Conservation (phyloP, 2,329 filamentous ascomycete species). For the Sclerotinia glacialis region DNA sequence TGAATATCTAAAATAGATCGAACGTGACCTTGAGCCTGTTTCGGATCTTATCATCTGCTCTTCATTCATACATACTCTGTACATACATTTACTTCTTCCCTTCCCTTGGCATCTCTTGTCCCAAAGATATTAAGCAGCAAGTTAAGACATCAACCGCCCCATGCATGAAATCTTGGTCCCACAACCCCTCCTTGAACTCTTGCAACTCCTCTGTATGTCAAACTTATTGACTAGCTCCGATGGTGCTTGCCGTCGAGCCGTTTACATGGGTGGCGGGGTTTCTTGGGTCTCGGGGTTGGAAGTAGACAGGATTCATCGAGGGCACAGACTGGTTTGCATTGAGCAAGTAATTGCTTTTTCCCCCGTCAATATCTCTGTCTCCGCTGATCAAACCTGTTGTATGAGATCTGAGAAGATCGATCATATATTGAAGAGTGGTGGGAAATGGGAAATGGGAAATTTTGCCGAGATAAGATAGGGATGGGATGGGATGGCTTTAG, state of each 20-base stretch:
- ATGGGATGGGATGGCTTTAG: neutral
- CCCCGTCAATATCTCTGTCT: neutral
- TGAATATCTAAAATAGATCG: neutral
- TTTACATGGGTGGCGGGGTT: neutral
- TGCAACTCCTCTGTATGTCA: neutral
- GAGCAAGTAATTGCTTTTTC: slow-evolving; percentile 10
- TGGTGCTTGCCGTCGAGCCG: slow-evolving; percentile 1
- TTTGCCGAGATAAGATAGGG: slow-evolving; percentile 13
- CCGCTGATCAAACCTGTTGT: neutral
- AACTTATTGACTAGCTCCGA: neutral
- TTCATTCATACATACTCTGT: neutral
- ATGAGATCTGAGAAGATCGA: neutral
- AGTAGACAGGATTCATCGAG: neutral
- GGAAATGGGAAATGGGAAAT: neutral
- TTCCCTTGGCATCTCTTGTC: neutral
- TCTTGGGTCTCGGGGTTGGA: neutral
- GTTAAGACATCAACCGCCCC: neutral
- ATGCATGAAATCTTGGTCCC: neutral
- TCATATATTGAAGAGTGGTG: slow-evolving; percentile 1
- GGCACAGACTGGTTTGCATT: slow-evolving; percentile 11
- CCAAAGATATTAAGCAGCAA: neutral
- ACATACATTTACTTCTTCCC: neutral
- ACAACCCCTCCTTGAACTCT: slow-evolving; percentile 1
- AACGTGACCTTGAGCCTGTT: neutral
- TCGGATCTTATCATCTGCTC: neutral